phyloP scores from a whole-genome alignment of 768 basidiomycete species.

The Terana coerulea region DNA sequence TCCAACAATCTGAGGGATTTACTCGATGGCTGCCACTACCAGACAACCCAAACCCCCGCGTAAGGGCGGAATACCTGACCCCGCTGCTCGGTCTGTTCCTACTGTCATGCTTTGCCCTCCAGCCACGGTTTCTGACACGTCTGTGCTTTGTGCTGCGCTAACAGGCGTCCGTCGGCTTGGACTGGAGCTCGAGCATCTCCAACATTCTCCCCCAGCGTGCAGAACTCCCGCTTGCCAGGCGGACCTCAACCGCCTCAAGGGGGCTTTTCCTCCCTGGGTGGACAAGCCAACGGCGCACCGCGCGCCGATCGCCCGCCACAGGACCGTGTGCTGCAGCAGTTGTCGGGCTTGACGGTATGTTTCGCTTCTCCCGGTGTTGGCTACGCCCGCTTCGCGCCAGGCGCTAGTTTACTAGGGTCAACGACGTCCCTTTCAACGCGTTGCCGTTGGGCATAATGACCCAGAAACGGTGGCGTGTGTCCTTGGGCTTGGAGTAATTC shows the following conservation, averaged over 20 bases:
- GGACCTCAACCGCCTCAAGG: slow-evolving; percentile 29
- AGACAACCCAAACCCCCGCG: slow-evolving; percentile 61
- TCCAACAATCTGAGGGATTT: slow-evolving; percentile 18
- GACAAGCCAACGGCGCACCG: slow-evolving; percentile 41
- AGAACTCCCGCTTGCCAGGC: slow-evolving; percentile 39
- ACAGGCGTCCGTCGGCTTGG: slow-evolving; percentile 56
- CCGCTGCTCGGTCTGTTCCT: slow-evolving; percentile 36
- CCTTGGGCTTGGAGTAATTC: background rate
- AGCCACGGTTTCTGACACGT: slow-evolving; percentile 6
- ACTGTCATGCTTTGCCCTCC: background rate
- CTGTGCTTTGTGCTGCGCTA: background rate
- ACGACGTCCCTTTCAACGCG: too few species aligned
- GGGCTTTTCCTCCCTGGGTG: slow-evolving; percentile 26
- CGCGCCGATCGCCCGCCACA: slow-evolving; percentile 45
- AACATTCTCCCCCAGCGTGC: slow-evolving; percentile 55
- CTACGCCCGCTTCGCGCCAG: too few species aligned
- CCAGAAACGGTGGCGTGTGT: too few species aligned
- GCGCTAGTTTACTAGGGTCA: too few species aligned
- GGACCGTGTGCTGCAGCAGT: slow-evolving; percentile 59
- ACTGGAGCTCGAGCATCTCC: slow-evolving; percentile 64
- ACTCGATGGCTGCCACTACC: slow-evolving; percentile 58
- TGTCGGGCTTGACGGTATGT: slow-evolving; percentile 71
- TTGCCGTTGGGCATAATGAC: too few species aligned
- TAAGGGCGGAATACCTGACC: slow-evolving; percentile 55
- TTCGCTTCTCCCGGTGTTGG: too few species aligned